Evolutionary conservation across 805 yeast genomes (phyloP), one percentile per base, ranked within the genome.

Genomic region (Komagataella pastoris): DNA sequence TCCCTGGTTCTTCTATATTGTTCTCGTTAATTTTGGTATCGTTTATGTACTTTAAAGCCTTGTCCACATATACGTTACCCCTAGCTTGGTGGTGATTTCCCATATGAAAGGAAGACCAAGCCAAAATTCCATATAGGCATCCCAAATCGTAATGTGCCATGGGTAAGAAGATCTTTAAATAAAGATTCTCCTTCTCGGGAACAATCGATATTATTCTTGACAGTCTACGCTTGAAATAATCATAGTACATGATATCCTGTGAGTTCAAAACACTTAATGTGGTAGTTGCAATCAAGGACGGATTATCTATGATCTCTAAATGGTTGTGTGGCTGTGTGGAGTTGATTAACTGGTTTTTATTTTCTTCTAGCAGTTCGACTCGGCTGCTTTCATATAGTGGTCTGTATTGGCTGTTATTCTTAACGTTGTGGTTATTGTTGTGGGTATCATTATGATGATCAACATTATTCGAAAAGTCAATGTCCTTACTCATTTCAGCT

Each of bases 91-190:
- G 57, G 6, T 55, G 53, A 2, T 72, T 71, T 48, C 76, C 77
- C 49, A 77, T 57, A 57, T 76, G 79, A 57, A 76, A 76, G 2
- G 78, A 78, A 18, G 80, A 68, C 81, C 82, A 77, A 1, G 80
- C 80, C 49, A 78, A 56, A 7, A 78, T 68, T 4, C 77, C 76
- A 58, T 75, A 74, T 47, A 78, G 58, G 2, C 77, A 79, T 3
- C 80, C 78, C 40, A 61, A 59, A 56, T 78, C 79, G 52, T 65
- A 59, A 49, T 76, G 77, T 0, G 82, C 82, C 65, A 78, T 68
- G 1, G 83, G 83, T 47, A 77, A 57, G 56, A 77, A 77, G 17
- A 79, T 75, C 43, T 71, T 71, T 54, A 75, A 72, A 59, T 72
- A 77, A 55, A 74, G 71, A 55, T 77, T 78, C 24, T 77, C 75